A percentile compares a stretch with the other conserved stretches of the same genome.
These are phyloP conservation scores for Candolleomyces efflorescens DNA, from an alignment of 768 basidiomycete genomes.

Conservation along the genomic window DNA sequence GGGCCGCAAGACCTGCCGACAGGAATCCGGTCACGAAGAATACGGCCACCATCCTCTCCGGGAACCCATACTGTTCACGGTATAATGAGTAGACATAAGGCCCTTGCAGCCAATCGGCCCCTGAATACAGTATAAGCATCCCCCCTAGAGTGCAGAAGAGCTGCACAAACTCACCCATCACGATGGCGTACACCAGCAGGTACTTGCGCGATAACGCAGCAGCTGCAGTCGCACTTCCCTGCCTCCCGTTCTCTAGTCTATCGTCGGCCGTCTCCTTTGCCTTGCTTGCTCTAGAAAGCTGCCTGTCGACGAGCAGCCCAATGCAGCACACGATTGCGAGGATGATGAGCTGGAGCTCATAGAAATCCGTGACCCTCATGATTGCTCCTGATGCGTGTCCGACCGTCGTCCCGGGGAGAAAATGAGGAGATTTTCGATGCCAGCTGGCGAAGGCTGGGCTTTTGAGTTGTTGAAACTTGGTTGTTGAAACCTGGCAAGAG, in stretches of 20 bases:
- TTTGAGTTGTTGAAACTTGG: too few species aligned
- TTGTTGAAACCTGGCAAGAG: too few species aligned
- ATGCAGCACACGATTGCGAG: conserved; percentile 19
- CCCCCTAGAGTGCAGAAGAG: not conserved
- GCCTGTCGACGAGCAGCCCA: conserved; percentile 17
- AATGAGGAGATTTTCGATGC: too few species aligned
- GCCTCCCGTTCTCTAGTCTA: conserved; percentile 16
- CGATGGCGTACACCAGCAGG: conserved; percentile 63
- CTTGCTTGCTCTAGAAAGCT: not conserved
- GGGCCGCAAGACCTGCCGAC: conserved; percentile 65
- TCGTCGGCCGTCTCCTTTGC: conserved; percentile 15
- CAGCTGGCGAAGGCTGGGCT: too few species aligned
- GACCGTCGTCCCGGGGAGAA: too few species aligned
- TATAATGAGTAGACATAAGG: conserved; percentile 78
- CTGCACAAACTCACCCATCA: conserved; percentile 56
- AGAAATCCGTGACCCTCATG: conserved; percentile 13
- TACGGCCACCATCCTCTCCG: conserved; percentile 61
- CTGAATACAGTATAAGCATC: conserved; percentile 27
- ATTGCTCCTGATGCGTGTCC: not conserved
- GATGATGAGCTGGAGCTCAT: conserved; percentile 21
- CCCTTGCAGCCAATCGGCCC: conserved; percentile 77
- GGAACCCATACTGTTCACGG: conserved; percentile 58
- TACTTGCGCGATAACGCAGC: conserved; percentile 40
- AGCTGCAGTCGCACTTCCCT: conserved; percentile 8
- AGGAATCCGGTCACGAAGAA: conserved; percentile 78